A percentile compares a stretch with the other conserved stretches of the same genome.
These are phyloP conservation scores for Tricladium varicosporioides DNA, from an alignment of 2,329 filamentous ascomycete species.

Conservation along the genomic window DNA sequence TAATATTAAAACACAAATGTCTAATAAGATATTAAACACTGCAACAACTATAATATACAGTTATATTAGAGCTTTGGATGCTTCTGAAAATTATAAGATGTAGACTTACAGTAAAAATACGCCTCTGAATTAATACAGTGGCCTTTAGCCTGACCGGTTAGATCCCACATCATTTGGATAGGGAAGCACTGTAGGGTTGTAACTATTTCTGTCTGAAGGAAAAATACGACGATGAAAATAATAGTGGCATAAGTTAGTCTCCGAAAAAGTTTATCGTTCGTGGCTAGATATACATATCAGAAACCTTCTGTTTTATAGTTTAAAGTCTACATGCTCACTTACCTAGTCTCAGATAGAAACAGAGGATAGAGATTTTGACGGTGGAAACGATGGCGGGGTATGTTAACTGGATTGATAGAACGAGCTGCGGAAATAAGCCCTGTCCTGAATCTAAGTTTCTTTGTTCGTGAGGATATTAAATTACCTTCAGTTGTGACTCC, in stretches of 20 bases:
- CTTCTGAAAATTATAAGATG: not conserved
- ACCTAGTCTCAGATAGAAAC: constrained; percentile 37
- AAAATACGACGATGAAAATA: constrained; percentile 28
- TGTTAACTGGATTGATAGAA: constrained; percentile 33
- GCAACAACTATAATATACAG: constrained; percentile 10
- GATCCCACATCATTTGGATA: constrained; percentile 35
- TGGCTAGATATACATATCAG: constrained; percentile 13
- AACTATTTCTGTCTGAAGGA: constrained; percentile 28
- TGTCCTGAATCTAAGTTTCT: not conserved
- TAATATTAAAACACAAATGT: constrained; percentile 18
- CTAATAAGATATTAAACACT: constrained; percentile 15
- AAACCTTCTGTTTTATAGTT: not conserved
- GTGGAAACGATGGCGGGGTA: constrained; percentile 32
- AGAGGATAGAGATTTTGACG: constrained; percentile 36
- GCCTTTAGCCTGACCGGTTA: constrained; percentile 28
- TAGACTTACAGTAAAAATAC: constrained; percentile 33
- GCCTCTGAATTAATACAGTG: constrained; percentile 35
- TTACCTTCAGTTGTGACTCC: constrained; percentile 11
- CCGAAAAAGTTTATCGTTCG: constrained; percentile 29
- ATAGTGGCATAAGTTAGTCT: constrained; percentile 28
- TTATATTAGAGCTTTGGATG: not conserved
- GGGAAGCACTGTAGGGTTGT: constrained; percentile 34
- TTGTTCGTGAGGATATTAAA: not conserved
- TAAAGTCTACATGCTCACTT: constrained; percentile 3
- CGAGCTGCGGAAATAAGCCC: constrained; percentile 12